A percentile compares a stretch with the other conserved stretches of the same genome.
These are phyloP conservation scores for Cladorrhinum sp. DNA, from an alignment of 2,329 filamentous ascomycete genomes.

Conservation along the genomic window DNA sequence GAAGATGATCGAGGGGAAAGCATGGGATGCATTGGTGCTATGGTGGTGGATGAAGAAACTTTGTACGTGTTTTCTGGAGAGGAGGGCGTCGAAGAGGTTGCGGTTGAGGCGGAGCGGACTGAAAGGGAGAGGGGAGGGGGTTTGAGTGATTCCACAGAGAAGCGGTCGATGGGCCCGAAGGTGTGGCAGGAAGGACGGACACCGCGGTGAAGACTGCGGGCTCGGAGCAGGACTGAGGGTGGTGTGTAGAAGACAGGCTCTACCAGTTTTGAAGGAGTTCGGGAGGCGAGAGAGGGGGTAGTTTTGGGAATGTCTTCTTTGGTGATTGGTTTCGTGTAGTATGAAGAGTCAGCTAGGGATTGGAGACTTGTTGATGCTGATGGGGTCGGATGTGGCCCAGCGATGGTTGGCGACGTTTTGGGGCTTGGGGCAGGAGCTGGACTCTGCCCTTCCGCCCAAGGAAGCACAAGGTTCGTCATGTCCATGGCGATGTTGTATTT, in stretches of 20 bases:
- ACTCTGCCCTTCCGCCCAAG: not conserved
- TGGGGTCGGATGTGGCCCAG: not conserved
- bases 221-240: not conserved
- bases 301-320: not conserved
- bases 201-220: not conserved
- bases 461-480: constrained; percentile 28
- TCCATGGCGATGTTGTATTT: constrained; percentile 55
- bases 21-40: not conserved
- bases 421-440: not conserved
- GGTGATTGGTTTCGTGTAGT: not conserved
- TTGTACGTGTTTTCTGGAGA: not conserved
- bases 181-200: constrained; percentile 4
- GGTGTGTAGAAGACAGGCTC: not conserved
- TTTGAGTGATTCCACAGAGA: constrained; percentile 1
- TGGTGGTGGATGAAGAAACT: not conserved
- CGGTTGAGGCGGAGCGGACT: not conserved
- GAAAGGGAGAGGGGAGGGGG: not conserved
- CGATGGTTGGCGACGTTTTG: not conserved
- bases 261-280: not conserved
- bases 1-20: not conserved
- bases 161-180: not conserved
- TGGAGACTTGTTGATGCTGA: not conserved
- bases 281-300: not conserved
- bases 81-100: not conserved
- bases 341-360: not conserved